Conservation (phyloP, 768 basidiomycete species). For the Pisolithus orientalis region DNA sequence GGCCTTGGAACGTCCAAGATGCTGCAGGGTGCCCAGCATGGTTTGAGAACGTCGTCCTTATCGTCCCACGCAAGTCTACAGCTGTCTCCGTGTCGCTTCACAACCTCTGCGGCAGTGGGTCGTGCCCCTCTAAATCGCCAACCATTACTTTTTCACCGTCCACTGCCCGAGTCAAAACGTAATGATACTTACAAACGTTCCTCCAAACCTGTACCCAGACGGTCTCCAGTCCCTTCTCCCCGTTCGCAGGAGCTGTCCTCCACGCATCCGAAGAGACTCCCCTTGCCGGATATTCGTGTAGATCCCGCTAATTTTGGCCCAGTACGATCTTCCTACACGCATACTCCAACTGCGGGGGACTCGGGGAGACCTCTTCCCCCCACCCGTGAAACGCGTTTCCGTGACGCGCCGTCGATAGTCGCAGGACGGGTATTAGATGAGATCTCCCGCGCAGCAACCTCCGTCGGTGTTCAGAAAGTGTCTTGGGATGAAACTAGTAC, state of each 20-base stretch:
- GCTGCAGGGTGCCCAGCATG: background rate
- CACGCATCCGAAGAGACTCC: background rate
- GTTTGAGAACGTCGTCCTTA: background rate
- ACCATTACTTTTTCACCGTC: background rate
- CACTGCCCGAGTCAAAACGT: background rate
- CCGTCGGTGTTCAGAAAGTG: background rate
- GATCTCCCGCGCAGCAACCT: background rate
- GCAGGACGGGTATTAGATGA: too few species aligned
- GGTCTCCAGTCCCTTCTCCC: background rate
- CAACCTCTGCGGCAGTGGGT: background rate
- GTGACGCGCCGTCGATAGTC: too few species aligned
- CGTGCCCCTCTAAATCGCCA: background rate
- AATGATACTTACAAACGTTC: background rate
- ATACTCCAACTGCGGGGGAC: too few species aligned
- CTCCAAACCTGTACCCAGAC: background rate
- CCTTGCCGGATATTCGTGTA: background rate
- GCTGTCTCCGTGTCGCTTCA: slow-evolving; percentile 2
- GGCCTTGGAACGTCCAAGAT: background rate
- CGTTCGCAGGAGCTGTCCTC: background rate
- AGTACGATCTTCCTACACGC: too few species aligned
- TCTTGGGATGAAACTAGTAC: too few species aligned
- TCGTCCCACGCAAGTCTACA: background rate
- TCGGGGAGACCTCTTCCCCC: too few species aligned
- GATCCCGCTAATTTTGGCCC: background rate
- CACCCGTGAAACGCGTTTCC: too few species aligned